phyloP scores from a whole-genome alignment of 2,329 filamentous ascomycete species.

The Cladosporium cucumerinum region DNA sequence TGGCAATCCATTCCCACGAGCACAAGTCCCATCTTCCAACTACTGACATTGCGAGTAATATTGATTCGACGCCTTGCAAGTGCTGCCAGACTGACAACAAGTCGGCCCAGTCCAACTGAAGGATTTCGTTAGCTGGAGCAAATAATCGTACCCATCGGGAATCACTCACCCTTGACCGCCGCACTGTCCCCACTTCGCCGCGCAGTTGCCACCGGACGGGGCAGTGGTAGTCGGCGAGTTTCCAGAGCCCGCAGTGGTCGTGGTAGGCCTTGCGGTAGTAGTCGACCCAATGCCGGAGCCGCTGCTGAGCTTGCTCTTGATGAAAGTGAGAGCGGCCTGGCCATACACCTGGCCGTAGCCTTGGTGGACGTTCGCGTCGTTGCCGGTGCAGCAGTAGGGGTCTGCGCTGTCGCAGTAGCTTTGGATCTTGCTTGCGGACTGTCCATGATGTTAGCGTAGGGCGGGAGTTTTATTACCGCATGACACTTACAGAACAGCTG shows the following conservation, averaged over 20 bases:
- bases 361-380: conserved; percentile 58
- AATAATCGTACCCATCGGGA: background rate
- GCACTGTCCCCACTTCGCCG: conserved; percentile 12
- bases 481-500: conserved; percentile 46
- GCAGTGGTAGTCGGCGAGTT: background rate
- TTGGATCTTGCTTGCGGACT: conserved; percentile 50
- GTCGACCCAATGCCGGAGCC: background rate
- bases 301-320: conserved; percentile 49
- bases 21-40: background rate
- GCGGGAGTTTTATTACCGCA: too few relatives aligned
- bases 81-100: conserved; percentile 13
- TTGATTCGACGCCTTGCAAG: conserved; percentile 17
- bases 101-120: conserved; percentile 1
- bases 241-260: background rate
- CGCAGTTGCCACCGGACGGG: conserved; percentile 17
- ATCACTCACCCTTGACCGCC: conserved; percentile 3
- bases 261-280: background rate
- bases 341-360: conserved; percentile 62
- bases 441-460: background rate
- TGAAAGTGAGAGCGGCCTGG: conserved; percentile 56
- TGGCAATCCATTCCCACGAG: background rate
- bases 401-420: conserved; percentile 64
- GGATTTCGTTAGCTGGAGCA: background rate
- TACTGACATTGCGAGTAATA: conserved; percentile 11
- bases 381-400: conserved; percentile 66